Evolutionary conservation across 495 filamentous ascomycete genomes (phyloP), one percentile per base, ranked within the genome.

Genomic region (Cairneyella variabilis): DNA sequence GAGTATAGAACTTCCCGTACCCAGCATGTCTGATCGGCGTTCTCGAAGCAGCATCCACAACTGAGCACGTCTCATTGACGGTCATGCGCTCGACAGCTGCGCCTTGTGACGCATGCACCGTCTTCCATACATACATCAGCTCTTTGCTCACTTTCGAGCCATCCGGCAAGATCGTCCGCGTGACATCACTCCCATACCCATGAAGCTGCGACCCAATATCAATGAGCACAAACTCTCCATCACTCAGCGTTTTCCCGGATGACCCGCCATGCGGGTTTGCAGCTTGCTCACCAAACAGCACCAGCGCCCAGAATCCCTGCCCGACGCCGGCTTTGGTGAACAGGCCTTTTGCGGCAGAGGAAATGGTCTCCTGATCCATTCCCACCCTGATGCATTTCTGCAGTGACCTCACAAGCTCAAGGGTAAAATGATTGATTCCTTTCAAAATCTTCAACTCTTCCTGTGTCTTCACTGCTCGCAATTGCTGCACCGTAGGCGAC

Each of bases 161-260:
- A 11, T 38, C 17, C 6, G 61, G 63, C 16, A 66, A 52, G 16
- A 66, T 57, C 3, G 61, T 66, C 2, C 63, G 30, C 2, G 61
- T 66, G 9, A 66, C 63, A 42, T 66, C 63, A 28, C 63, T 66
- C 3, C 61, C 58, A 56, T 66, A 66, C 11, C 53, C 61, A 45
- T 66, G 63, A 40, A 66, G 53, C 17, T 23, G 28, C 12, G 57
- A 61, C 3, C 63, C 63, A 27, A 66, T 66, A 48, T 66, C 63
- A 23, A 66, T 53, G n/a, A 66, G 58, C 6, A 64, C 61, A 30
- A 66, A 66, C 21, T 66, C 63, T 25, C 43, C 47, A 17, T 59
- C 41, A 2, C 42, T 42, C 34, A 66, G 39, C 17, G 53, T 55
- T 22, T 46, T 56, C 23, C 63, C 61, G 6, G 18, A 41, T 18